A percentile compares a stretch with the other conserved stretches of the same genome.
phyloP scores from a whole-genome alignment of 1,284 basidiomycete species.

The Ceratobasidium theobromae region DNA sequence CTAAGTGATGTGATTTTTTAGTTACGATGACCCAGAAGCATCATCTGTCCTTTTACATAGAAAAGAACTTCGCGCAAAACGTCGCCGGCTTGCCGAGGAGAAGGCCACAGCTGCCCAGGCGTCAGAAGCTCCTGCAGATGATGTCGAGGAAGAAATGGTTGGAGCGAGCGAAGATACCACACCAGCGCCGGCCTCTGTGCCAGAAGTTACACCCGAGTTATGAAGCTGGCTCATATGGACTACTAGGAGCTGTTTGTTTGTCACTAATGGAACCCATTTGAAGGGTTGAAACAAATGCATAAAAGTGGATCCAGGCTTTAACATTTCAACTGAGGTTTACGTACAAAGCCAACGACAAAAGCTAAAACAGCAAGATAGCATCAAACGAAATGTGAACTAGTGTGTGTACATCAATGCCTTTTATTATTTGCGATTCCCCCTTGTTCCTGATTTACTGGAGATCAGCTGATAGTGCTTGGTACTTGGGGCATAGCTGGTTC shows the following conservation, averaged over 20 bases:
- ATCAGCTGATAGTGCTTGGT: conserved; percentile 12
- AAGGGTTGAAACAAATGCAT: too few relatives aligned
- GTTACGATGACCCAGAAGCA: conserved; percentile 68
- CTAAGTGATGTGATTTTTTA: conserved; percentile 41
- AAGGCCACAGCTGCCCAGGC: background rate
- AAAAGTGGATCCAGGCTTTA: too few relatives aligned
- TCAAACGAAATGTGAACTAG: background rate
- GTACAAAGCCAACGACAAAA: too few relatives aligned
- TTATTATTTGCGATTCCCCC: background rate
- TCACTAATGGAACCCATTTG: too few relatives aligned
- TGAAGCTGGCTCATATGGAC: too few relatives aligned
- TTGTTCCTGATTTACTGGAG: background rate
- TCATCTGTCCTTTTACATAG: conserved; percentile 46
- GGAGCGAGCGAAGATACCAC: too few relatives aligned
- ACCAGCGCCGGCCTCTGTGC: background rate
- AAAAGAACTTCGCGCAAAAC: conserved; percentile 26
- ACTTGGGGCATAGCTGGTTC: conserved; percentile 18
- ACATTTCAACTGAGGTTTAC: too few relatives aligned
- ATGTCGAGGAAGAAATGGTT: background rate
- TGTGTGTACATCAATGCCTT: background rate
- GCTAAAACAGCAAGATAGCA: too few relatives aligned
- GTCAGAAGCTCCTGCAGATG: background rate
- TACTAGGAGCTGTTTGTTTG: too few relatives aligned
- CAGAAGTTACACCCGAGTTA: too few relatives aligned
- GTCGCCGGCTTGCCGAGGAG: conserved; percentile 19